Conservation (phyloP, 2,329 filamentous ascomycete genomes). For the Scolecobasidium constrictum region DNA sequence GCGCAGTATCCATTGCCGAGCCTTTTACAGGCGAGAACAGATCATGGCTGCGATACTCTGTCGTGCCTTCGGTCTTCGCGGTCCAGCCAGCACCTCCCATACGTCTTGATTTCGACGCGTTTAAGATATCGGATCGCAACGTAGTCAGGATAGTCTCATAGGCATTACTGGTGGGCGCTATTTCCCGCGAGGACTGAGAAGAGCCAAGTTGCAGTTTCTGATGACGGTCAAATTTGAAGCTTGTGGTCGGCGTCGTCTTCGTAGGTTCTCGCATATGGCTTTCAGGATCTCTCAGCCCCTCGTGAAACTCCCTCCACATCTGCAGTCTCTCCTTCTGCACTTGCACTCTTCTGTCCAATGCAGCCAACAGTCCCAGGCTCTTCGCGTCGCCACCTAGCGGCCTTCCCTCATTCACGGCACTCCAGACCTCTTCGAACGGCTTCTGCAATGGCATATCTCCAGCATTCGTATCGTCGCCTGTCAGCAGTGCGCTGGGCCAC, state of each 20-base stretch:
- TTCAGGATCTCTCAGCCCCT: background rate
- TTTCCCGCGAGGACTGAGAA: background rate
- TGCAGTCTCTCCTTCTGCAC: constrained; percentile 57
- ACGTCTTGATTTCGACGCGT: constrained; percentile 4
- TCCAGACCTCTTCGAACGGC: constrained; percentile 63
- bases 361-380: constrained; percentile 46
- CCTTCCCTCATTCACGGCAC: constrained; percentile 49
- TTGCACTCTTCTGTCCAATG: constrained; percentile 57
- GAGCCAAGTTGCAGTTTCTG: background rate
- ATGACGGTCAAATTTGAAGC: constrained; percentile 8
- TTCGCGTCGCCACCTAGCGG: constrained; percentile 26
- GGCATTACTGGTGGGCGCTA: background rate
- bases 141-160: background rate
- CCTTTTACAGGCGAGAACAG: constrained; percentile 7
- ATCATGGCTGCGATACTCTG: background rate
- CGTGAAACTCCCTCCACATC: constrained; percentile 63
- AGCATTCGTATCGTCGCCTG: constrained; percentile 46
- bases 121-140: background rate
- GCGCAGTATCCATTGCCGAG: background rate
- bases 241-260: background rate
- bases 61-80: background rate
- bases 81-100: constrained; percentile 4
- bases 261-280: background rate
- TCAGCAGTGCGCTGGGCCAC: constrained; percentile 61
- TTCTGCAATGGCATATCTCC: constrained; percentile 37